Evolutionary conservation across 2,329 filamentous ascomycete species (phyloP).

Genomic region (Epicoccum nigrum): DNA sequence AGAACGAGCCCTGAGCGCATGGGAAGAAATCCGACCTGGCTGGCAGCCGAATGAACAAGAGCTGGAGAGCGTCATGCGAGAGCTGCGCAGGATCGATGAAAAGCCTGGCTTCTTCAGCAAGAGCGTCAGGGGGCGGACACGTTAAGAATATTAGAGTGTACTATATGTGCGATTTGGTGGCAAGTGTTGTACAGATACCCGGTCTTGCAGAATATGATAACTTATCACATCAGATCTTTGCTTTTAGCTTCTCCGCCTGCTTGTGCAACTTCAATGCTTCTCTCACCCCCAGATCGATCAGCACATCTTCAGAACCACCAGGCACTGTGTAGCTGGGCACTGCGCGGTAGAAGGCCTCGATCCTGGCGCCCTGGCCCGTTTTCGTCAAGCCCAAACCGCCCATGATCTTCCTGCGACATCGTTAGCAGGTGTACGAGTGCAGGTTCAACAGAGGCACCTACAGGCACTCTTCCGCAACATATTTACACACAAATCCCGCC

Average conservation of each 20-base stretch:
- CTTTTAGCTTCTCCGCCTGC: conserved; percentile 30
- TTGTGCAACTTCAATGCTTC: conserved; percentile 38
- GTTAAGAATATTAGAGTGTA: background rate
- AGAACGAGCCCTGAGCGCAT: conserved; percentile 62
- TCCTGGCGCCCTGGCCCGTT: conserved; percentile 34
- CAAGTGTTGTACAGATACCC: background rate
- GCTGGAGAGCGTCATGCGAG: conserved; percentile 35
- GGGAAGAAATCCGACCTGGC: conserved; percentile 50
- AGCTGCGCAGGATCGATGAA: conserved; percentile 34
- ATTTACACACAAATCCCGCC: conserved; percentile 33
- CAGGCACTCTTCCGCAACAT: conserved; percentile 36
- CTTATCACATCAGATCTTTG: conserved; percentile 19
- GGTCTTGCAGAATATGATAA: background rate
- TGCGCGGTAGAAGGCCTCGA: conserved; percentile 35
- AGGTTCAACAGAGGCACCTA: conserved; percentile 21
- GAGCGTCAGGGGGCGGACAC: background rate
- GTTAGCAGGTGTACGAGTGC: background rate
- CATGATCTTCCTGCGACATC: conserved; percentile 6
- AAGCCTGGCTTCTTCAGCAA: conserved; percentile 23
- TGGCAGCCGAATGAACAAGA: conserved; percentile 50
- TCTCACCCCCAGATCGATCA: conserved; percentile 39
- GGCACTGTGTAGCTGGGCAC: conserved; percentile 34
- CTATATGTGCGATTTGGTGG: background rate
- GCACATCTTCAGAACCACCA: conserved; percentile 37
- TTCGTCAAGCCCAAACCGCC: conserved; percentile 32